Evolutionary conservation across 192 early-diverging fungal genomes (phyloP), one percentile per base, ranked within the genome.

Genomic region (Borealophlyctis nickersoniae): DNA sequence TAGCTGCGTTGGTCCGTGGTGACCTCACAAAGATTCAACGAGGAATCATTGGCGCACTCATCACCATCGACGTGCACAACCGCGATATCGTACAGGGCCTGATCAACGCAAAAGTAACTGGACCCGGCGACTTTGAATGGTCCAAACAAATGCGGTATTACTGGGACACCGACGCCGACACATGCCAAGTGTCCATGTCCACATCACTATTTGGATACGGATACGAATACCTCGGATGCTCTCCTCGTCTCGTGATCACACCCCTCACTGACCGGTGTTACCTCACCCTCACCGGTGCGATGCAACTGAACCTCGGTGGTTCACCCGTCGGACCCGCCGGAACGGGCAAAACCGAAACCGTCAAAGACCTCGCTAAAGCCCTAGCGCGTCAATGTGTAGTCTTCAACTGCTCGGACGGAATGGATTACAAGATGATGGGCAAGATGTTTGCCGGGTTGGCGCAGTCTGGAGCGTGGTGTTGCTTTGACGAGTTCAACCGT

Each of bases 341-440:
- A 1, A 83, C 83, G 22, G 83, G 83, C 33, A 85, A 85, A 65
- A 85, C 83, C 5, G 83, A 85, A 57, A 85, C 83, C 0, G 83
- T 85, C 27, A 85, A 85, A 54, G 83, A 85, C 68, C 60, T 85
- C 9, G 80, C 83, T 45, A 85, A 85, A 56, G 83, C 83, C 13
- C 66, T 85, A 51, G 78, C 83, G 2, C 61, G 77, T 4, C 83
- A 85, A 52, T 85, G 83, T 71, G 83, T 85, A 2, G 83, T 85
- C 33, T 85, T 83, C 68, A 85, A 85, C 59, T 85, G 83, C 67
- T 85, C 83, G 29, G 83, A 85, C 60, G 80, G 80, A 33, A 71
- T 85, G 67, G 83, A 85, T 63, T 85, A 85, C 71, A 85, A 85
- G 52, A 85, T 85, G 81, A 85, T 85, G 83, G 83, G 82, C 28